A percentile compares a stretch with the other conserved stretches of the same genome.
Conservation (phyloP, 352 stramenopile species). For the Aphanomyces invadans region DNA sequence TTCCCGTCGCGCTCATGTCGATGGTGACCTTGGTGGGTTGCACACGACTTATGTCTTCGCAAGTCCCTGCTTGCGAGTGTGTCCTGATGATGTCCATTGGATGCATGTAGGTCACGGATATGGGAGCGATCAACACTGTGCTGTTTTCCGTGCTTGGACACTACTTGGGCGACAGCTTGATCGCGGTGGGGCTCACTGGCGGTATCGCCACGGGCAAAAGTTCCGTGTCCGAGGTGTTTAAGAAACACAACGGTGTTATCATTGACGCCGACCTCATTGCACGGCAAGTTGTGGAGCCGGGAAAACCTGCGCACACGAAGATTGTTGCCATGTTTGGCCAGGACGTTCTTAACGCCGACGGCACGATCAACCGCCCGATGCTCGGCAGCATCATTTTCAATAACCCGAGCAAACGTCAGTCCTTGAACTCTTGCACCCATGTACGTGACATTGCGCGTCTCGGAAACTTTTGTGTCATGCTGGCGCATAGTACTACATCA, state of each 20-base stretch:
- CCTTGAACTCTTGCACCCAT: constrained; percentile 74
- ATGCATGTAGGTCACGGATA: not conserved
- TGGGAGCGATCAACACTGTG: not conserved
- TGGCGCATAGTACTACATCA: constrained; percentile 65
- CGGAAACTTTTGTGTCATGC: not conserved
- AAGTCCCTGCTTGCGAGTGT: too few species aligned
- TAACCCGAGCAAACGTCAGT: constrained; percentile 56
- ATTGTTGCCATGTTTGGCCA: constrained; percentile 69
- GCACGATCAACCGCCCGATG: constrained; percentile 74
- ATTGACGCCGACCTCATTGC: constrained; percentile 78
- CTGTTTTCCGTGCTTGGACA: constrained; percentile 31
- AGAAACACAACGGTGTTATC: constrained; percentile 52
- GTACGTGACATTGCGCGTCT: constrained; percentile 25
- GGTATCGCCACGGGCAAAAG: constrained; percentile 82
- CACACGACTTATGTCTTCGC: too few species aligned
- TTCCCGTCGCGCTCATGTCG: not conserved
- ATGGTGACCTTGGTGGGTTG: not conserved
- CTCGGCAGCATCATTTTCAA: constrained; percentile 80
- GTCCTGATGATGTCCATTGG: not conserved
- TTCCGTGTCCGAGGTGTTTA: constrained; percentile 60
- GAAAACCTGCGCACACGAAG: constrained; percentile 55
- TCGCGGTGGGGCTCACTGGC: constrained; percentile 72
- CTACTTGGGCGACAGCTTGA: constrained; percentile 43
- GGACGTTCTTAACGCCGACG: constrained; percentile 62
- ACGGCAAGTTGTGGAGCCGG: constrained; percentile 68